phyloP scores from a whole-genome alignment of 202 grass and related monocot species.

The Panicum hallii region DNA sequence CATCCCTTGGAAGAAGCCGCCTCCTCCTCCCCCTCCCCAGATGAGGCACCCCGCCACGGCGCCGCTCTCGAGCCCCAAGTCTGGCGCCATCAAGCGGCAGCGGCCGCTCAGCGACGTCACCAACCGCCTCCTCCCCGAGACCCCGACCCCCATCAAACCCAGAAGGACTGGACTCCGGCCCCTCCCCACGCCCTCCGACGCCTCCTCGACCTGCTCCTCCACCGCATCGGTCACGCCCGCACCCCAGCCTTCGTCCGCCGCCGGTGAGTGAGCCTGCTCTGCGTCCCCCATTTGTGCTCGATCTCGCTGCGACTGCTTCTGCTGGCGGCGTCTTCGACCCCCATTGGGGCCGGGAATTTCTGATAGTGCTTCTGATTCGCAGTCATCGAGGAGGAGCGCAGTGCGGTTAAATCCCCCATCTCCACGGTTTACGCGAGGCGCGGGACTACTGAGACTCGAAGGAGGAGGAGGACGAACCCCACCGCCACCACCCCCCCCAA shows the following conservation, averaged over 20 bases:
- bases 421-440: constrained; percentile 24
- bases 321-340: no score
- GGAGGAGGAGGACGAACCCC: neutral
- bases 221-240: constrained; percentile 11
- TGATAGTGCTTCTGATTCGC: neutral
- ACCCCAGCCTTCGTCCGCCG: neutral
- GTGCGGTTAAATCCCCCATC: neutral
- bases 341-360: neutral
- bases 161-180: neutral
- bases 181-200: constrained; percentile 2
- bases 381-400: neutral
- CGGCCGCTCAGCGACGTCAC: constrained; percentile 45
- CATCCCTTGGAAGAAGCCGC: no score
- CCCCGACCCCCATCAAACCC: constrained; percentile 27
- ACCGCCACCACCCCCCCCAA: no score
- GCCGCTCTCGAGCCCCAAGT: neutral
- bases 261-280: neutral
- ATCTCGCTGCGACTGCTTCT: neutral
- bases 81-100: neutral
- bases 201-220: constrained; percentile 20
- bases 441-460: neutral
- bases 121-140: constrained; percentile 43
- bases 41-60: constrained; percentile 2
- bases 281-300: neutral
- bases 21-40: no score